Conservation (phyloP, 2,329 filamentous ascomycete genomes). For the Mycogone perniciosa region DNA sequence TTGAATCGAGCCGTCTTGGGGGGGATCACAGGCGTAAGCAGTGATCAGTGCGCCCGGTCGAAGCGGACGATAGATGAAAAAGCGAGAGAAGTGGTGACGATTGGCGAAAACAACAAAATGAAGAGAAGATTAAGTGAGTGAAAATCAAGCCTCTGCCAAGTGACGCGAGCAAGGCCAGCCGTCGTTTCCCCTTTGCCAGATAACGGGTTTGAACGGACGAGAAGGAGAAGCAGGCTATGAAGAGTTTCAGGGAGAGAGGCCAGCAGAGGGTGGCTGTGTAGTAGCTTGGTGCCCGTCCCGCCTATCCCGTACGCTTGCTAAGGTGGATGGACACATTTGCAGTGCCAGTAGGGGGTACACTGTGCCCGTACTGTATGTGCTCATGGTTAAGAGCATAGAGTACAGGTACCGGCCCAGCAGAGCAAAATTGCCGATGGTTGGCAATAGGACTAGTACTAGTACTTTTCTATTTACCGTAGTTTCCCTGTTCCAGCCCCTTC, state of each 20-base stretch:
- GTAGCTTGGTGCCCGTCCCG: background rate
- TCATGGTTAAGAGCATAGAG: too few species aligned
- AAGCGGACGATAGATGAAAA: slow-evolving; percentile 16
- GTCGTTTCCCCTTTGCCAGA: background rate
- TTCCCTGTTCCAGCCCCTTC: background rate
- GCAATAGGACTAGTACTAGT: too few species aligned
- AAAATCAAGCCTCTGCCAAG: slow-evolving; percentile 1
- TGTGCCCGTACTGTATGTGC: background rate
- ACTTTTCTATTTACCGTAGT: too few species aligned
- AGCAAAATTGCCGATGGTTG: too few species aligned
- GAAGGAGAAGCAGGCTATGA: background rate
- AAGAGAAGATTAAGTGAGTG: slow-evolving; percentile 1
- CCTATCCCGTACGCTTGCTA: background rate
- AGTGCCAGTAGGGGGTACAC: background rate
- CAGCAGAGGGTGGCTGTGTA: background rate
- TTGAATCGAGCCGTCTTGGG: too few species aligned
- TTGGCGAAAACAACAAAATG: background rate
- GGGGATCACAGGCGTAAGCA: background rate
- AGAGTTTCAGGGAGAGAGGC: background rate
- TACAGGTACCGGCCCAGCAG: too few species aligned
- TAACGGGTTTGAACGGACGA: background rate
- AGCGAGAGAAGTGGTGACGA: background rate
- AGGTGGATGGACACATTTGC: background rate
- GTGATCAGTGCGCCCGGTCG: slow-evolving; percentile 15
- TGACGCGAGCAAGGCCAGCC: background rate